Base-by-base conservation (phyloP, 176 grass and related monocot genomes). In the Oryza punctata region DNA sequence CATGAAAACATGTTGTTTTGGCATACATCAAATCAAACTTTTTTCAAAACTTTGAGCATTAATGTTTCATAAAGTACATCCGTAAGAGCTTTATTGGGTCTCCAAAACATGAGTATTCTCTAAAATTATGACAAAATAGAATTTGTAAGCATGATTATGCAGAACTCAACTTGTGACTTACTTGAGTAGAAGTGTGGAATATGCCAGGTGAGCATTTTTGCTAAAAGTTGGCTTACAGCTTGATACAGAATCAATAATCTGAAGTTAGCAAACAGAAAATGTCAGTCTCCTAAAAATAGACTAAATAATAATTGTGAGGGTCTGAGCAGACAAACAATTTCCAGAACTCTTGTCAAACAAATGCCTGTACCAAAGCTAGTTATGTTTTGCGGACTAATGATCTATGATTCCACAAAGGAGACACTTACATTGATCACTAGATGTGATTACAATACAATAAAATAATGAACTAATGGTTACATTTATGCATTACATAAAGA, bases 121-220 rank as follows among this genome's bases (percentile, higher is more conserved):
- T 52, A 78, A 24, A 12, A 23, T 80, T 24, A 65, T 65, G 72
- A 41, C 35, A 40, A 67, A 37, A 27, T 38, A 78, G 65, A 63
- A 54, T 33, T 14, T 15, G 70, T 45, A 28, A 61, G 19, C 59
- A 80, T 72, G 30, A 24, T 59, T 71, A 81, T 1, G 23, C 37
- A 67, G 8, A 72, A 41, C 52, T 74, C 54, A 67, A 80, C 43
- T 43, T 38, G 45, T 49, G 69, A 92, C 91, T 91, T 87, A 99
- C 96, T 99, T 99, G 26, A 99, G 89, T 70, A 99, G 26, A 86
- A 99, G 78, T 23, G 96, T 99, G 24, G 93, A 84, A 82, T 90
- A 99, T 73, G 93, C 89, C 84, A 99, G 75, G 79, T 99, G 87
- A 73, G 97, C 86, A 43, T 91, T 93, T 84, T 99, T 99, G 88